A percentile compares a stretch with the other conserved stretches of the same genome.
Evolutionary conservation across 495 filamentous ascomycete species (phyloP).

Genomic region (Tuber indicum): DNA sequence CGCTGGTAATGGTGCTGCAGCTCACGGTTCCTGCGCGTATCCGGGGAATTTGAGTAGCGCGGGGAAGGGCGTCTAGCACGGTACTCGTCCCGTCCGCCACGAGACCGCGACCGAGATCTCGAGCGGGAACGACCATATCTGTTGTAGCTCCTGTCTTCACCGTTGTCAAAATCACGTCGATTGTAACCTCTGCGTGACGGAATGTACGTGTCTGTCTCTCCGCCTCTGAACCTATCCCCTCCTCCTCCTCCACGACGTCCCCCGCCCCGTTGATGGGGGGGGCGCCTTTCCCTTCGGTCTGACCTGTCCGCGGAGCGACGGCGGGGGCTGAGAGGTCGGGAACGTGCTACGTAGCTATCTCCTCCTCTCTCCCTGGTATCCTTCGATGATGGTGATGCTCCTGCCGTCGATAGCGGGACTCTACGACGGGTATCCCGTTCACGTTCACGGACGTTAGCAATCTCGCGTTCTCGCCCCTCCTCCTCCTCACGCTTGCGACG

Average conservation of each 20-base stretch:
- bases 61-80: conserved; percentile 38
- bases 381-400: conserved; percentile 17
- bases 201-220: conserved; percentile 50
- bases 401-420: conserved; percentile 35
- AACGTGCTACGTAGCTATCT: conserved; percentile 47
- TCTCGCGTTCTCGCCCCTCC: conserved; percentile 51
- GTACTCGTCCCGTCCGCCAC: conserved; percentile 33
- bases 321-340: conserved; percentile 48
- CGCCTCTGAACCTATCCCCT: conserved; percentile 44
- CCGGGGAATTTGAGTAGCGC: conserved; percentile 37
- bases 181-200: conserved; percentile 46
- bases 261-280: conserved; percentile 42
- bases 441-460: conserved; percentile 61
- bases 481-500: conserved; percentile 57
- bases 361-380: conserved; percentile 43
- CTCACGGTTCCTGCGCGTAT: conserved; percentile 26
- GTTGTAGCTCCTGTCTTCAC: conserved; percentile 41
- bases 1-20: neutral
- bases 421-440: conserved; percentile 68
- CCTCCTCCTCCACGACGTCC: conserved; percentile 42
- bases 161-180: conserved; percentile 44
- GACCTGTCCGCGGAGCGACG: conserved; percentile 49
- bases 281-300: conserved; percentile 49
- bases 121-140: conserved; percentile 40
- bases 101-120: conserved; percentile 30